Conservation (phyloP, 2,329 filamentous ascomycete genomes). For the Botrytis tulipae region DNA sequence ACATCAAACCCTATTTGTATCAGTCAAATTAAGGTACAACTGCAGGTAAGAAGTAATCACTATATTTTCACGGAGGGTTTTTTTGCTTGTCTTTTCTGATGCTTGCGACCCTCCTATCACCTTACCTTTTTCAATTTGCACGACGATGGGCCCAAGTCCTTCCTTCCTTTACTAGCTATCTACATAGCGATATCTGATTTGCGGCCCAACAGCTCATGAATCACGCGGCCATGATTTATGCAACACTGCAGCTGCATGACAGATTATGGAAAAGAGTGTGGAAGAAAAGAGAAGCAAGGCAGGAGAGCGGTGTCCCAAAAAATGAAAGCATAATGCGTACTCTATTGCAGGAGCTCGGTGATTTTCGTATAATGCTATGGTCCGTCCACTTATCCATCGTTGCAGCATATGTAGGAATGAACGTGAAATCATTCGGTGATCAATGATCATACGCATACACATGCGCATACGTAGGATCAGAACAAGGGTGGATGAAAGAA, state of each 20-base stretch:
- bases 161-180: conserved; percentile 20
- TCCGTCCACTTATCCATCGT: conserved; percentile 1
- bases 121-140: conserved; percentile 5
- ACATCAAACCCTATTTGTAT: neutral
- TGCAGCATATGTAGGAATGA: conserved; percentile 12
- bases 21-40: conserved; percentile 7
- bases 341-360: conserved; percentile 13
- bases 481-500: conserved; percentile 13
- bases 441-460: conserved; percentile 12
- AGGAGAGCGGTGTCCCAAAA: conserved; percentile 10
- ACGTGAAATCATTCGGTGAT: conserved; percentile 10
- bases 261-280: conserved; percentile 12
- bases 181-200: conserved; percentile 17
- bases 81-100: neutral
- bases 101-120: conserved; percentile 2
- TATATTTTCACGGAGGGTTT: conserved; percentile 4
- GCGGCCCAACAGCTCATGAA: conserved; percentile 20
- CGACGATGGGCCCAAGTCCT: conserved; percentile 17
- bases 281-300: conserved; percentile 13
- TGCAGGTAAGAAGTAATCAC: conserved; percentile 1
- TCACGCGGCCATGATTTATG: conserved; percentile 20
- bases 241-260: conserved; percentile 22
- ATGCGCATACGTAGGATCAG: conserved; percentile 8
- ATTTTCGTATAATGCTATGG: conserved; percentile 9
- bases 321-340: conserved; percentile 11